Evolutionary conservation across 352 stramenopile species (phyloP).

Genomic region (Globisporangium spinosum): DNA sequence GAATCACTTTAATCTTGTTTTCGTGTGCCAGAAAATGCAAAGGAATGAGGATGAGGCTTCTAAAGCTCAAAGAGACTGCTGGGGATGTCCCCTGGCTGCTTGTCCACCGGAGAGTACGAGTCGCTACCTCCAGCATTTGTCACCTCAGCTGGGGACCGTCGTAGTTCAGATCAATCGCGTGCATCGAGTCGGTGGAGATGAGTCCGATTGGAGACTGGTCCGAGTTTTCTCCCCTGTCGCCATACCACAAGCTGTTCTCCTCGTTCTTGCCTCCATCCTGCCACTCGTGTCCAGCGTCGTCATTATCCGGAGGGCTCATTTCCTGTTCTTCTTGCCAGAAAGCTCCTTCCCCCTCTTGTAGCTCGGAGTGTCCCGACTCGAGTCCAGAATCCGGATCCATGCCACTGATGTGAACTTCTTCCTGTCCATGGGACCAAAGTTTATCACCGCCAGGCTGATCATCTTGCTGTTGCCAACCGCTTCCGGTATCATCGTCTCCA

Average conservation of each 20-base stretch:
- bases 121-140: neutral
- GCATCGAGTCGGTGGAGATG: slow-evolving; percentile 49
- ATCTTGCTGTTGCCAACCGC: neutral
- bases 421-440: neutral
- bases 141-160: slow-evolving; percentile 12
- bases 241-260: neutral
- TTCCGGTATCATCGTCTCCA: neutral
- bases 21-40: neutral
- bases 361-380: neutral
- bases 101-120: slow-evolving; percentile 10
- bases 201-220: slow-evolving; percentile 10
- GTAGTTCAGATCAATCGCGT: slow-evolving; percentile 46
- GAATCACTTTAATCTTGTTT: neutral
- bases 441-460: neutral
- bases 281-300: neutral
- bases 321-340: neutral
- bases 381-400: neutral
- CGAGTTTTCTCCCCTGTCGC: neutral
- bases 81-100: neutral
- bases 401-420: neutral
- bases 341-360: neutral
- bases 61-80: neutral
- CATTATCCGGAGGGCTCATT: neutral
- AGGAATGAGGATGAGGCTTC: neutral
- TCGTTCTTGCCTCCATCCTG: neutral